Percentiles rank a stretch among this genome's conserved stretches.
These are phyloP conservation scores for Cudoniella acicularis DNA, from an alignment of 495 filamentous ascomycete genomes.

Conservation along the genomic window DNA sequence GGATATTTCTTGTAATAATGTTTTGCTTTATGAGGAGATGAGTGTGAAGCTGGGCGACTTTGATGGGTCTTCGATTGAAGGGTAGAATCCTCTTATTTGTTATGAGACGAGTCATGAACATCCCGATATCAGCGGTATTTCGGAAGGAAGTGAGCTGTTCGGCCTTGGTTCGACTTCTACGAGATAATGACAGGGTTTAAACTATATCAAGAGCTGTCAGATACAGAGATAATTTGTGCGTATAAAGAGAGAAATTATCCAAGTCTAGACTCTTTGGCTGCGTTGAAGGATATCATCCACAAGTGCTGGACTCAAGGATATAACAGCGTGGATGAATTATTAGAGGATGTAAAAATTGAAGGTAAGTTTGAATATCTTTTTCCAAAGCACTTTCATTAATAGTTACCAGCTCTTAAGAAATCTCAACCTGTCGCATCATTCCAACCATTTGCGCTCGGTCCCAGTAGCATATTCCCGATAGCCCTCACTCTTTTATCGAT, in stretches of 20 bases:
- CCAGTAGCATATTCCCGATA: not conserved
- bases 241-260: slow-evolving; percentile 17
- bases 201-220: slow-evolving; percentile 23
- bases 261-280: slow-evolving; percentile 13
- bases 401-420: not conserved
- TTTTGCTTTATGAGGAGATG: slow-evolving; percentile 24
- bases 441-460: not conserved
- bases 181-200: slow-evolving; percentile 28
- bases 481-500: not conserved
- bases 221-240: slow-evolving; percentile 18
- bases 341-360: slow-evolving; percentile 8
- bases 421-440: not conserved
- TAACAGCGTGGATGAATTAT: slow-evolving; percentile 4
- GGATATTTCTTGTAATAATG: slow-evolving; percentile 27
- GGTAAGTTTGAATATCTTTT: not conserved
- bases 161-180: slow-evolving; percentile 29
- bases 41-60: slow-evolving; percentile 30
- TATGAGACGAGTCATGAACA: slow-evolving; percentile 23
- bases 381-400: not conserved
- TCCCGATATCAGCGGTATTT: slow-evolving; percentile 9
- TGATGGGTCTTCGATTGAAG: slow-evolving; percentile 30
- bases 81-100: slow-evolving; percentile 14
- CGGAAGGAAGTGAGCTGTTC: slow-evolving; percentile 25
- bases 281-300: slow-evolving; percentile 17
- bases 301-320: slow-evolving; percentile 9